Evolutionary conservation across 257 asterid species (phyloP).

Genomic region (Plantago ovata): DNA sequence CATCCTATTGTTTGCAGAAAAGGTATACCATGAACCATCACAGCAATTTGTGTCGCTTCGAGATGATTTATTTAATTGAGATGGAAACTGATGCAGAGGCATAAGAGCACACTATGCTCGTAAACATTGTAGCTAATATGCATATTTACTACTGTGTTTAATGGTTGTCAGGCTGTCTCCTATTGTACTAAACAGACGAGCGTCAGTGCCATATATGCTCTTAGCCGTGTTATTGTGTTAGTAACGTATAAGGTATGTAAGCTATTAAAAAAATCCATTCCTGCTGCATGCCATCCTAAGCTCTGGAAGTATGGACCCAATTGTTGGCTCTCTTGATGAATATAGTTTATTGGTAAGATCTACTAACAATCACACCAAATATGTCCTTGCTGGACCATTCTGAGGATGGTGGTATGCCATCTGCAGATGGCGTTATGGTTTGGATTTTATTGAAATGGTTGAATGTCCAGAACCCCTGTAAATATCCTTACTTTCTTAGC

Average conservation of each 20-base stretch:
- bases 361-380: too few relatives aligned
- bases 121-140: conserved; percentile 15
- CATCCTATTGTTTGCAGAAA: conserved; percentile 61
- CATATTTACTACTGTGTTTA: too few relatives aligned
- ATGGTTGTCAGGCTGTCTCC: conserved; percentile 60
- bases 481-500: too few relatives aligned
- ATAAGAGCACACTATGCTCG: conserved; percentile 15
- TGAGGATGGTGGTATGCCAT: conserved; percentile 5
- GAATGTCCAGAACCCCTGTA: too few relatives aligned
- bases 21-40: conserved; percentile 41
- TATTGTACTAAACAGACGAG: conserved; percentile 44
- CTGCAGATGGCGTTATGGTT: too few relatives aligned
- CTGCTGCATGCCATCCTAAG: background rate
- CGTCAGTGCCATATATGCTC: conserved; percentile 50
- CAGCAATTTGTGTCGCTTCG: conserved; percentile 15
- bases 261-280: conserved; percentile 11
- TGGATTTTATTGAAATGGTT: too few relatives aligned
- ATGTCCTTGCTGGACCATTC: background rate
- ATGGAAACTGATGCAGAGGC: conserved; percentile 11
- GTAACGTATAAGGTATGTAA: conserved; percentile 67
- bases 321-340: too few relatives aligned
- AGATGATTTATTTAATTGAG: conserved; percentile 16
- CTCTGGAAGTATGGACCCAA: background rate
- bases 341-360: too few relatives aligned
- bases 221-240: conserved; percentile 52